A percentile compares a stretch with the other conserved stretches of the same genome.
Conservation (phyloP, 108 stramenopile genomes). For the Conticribra weissflogii region DNA sequence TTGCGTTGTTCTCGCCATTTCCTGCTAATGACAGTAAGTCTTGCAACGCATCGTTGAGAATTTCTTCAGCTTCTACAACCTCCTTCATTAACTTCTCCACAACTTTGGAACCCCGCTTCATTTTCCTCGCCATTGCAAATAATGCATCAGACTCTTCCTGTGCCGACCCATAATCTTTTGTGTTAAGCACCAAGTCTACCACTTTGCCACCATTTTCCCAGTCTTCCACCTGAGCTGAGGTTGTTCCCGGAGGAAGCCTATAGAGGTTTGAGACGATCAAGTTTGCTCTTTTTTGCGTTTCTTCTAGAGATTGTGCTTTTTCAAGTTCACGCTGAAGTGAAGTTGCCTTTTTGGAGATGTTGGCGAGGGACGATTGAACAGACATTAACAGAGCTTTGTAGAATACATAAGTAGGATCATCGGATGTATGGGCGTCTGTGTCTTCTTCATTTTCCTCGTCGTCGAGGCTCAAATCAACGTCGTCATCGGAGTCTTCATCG, state of each 20-base stretch:
- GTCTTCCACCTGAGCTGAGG: conserved; percentile 69
- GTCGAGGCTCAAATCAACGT: conserved; percentile 9
- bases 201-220: conserved; percentile 80
- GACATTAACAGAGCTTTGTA: conserved; percentile 15
- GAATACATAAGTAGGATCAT: no score
- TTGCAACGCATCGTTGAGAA: conserved; percentile 51
- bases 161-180: conserved; percentile 61
- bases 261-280: conserved; percentile 79
- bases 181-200: conserved; percentile 62
- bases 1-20: not conserved
- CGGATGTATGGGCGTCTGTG: no score
- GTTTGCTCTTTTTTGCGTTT: conserved; percentile 69
- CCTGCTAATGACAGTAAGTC: conserved; percentile 54
- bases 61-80: conserved; percentile 47
- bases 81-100: conserved; percentile 64
- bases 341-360: conserved; percentile 47
- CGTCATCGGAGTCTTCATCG: not conserved
- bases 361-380: conserved; percentile 33
- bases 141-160: conserved; percentile 82
- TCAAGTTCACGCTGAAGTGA: conserved; percentile 71
- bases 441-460: conserved; percentile 7
- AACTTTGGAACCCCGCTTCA: conserved; percentile 80
- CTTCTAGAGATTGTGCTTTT: conserved; percentile 73
- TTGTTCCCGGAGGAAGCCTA: conserved; percentile 55
- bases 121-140: conserved; percentile 77